These are phyloP conservation scores for Diplodia scrobiculata DNA, from an alignment of 2,329 filamentous ascomycete genomes.

Conservation along the genomic window DNA sequence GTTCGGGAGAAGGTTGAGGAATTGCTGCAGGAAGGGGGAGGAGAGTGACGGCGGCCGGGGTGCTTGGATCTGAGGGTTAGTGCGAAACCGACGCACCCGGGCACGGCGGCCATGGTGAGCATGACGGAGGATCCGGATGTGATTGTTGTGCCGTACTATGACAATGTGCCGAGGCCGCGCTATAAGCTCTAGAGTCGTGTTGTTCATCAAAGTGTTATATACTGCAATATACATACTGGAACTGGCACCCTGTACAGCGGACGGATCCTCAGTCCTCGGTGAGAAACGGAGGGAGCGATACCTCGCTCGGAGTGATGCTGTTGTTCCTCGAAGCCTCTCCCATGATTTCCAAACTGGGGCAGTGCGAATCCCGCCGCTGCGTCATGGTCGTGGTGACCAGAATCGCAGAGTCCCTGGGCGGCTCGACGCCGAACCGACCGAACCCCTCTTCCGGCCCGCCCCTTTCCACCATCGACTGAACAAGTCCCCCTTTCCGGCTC, in stretches of 20 bases:
- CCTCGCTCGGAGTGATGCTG: conserved; percentile 4
- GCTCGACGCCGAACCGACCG: not conserved
- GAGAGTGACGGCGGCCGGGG: conserved; percentile 32
- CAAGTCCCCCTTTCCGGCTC: not conserved
- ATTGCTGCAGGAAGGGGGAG: not conserved
- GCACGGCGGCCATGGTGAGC: conserved; percentile 49
- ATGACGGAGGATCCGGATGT: conserved; percentile 47
- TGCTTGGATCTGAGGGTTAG: conserved; percentile 50
- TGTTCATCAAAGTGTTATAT: not conserved
- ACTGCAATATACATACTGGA: not conserved
- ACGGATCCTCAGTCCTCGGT: not conserved
- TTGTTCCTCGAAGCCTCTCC: not conserved
- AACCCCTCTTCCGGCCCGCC: not conserved
- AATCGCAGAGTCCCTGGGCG: not conserved
- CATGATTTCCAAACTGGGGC: not conserved
- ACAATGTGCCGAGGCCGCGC: conserved; percentile 48
- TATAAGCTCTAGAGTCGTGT: conserved; percentile 31
- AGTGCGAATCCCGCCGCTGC: conserved; percentile 7
- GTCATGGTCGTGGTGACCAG: conserved; percentile 4
- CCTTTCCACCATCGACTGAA: conserved; percentile 1
- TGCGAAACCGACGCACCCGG: conserved; percentile 42
- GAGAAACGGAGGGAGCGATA: not conserved
- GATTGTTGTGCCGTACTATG: conserved; percentile 55
- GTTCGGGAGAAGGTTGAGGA: conserved; percentile 36
- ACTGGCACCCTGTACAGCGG: not conserved